These are phyloP conservation scores for Trametes polyzona DNA, from an alignment of 1,284 basidiomycete species.

Conservation along the genomic window DNA sequence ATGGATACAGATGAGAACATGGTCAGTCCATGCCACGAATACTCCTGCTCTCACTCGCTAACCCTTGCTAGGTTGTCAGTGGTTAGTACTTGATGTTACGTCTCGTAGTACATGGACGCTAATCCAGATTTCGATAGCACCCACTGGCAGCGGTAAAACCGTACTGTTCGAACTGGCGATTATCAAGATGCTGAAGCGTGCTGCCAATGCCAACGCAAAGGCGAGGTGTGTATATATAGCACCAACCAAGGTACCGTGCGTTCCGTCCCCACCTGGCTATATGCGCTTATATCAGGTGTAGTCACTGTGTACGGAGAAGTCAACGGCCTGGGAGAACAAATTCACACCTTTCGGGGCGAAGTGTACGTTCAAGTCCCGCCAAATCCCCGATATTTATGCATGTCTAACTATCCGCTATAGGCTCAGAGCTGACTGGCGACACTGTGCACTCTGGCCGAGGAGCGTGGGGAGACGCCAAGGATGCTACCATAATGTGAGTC, in stretches of 20 bases:
- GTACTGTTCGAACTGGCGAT: conserved; percentile 93
- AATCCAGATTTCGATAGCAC: conserved; percentile 54
- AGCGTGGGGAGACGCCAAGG: conserved; percentile 73
- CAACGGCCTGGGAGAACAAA: conserved; percentile 83
- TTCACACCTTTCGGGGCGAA: conserved; percentile 76
- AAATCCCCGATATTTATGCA: neutral
- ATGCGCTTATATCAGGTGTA: conserved; percentile 34
- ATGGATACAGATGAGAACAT: conserved; percentile 74
- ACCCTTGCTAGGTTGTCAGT: conserved; percentile 66
- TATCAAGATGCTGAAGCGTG: conserved; percentile 70
- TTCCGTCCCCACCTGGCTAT: neutral
- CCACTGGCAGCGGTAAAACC: conserved; percentile 93
- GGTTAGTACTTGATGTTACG: conserved; percentile 50
- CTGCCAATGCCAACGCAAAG: conserved; percentile 39
- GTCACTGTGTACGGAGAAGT: conserved; percentile 89
- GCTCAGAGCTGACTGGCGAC: conserved; percentile 92
- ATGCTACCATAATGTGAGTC: conserved; percentile 75
- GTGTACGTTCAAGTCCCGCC: conserved; percentile 53
- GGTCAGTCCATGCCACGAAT: conserved; percentile 44
- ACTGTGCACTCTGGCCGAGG: conserved; percentile 65
- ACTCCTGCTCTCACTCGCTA: neutral
- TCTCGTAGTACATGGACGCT: conserved; percentile 3
- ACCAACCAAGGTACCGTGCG: conserved; percentile 79
- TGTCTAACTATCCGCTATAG: conserved; percentile 42
- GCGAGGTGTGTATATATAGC: conserved; percentile 91